Conservation (phyloP, 2,329 filamentous ascomycete genomes). For the Pyricularia sp. region DNA sequence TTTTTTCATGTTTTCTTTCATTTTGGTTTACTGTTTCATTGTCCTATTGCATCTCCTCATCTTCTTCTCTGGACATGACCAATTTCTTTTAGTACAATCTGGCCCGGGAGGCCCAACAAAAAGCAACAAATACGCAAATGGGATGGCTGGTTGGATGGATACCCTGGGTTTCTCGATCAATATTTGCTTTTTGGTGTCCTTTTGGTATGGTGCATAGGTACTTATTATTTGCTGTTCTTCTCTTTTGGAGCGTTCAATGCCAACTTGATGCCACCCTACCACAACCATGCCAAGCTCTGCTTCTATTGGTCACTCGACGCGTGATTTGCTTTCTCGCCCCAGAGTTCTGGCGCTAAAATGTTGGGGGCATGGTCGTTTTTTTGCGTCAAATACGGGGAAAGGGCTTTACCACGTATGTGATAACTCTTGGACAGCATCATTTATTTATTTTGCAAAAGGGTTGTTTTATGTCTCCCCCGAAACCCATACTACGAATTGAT, state of each 20-base stretch:
- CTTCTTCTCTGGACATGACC: background rate
- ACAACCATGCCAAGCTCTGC: background rate
- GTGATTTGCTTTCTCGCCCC: background rate
- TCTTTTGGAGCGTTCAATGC: background rate
- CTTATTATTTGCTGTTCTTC: background rate
- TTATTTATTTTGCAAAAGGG: background rate
- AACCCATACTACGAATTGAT: background rate
- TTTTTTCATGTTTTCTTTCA: constrained; percentile 6
- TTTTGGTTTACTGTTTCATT: constrained; percentile 4
- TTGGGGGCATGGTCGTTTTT: background rate
- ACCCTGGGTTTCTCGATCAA: background rate
- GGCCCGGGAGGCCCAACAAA: background rate
- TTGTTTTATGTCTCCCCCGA: background rate
- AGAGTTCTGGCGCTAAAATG: background rate
- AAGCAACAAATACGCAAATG: background rate
- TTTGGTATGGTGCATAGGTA: background rate
- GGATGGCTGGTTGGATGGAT: background rate
- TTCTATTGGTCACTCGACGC: background rate
- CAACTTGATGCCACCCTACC: background rate
- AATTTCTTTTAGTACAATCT: background rate
- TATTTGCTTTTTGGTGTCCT: background rate
- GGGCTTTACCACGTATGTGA: no score
- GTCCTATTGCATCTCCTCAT: background rate
- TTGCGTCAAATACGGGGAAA: background rate
- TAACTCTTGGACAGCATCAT: background rate